Evolutionary conservation across 2,329 filamentous ascomycete species (phyloP), one percentile per base, ranked within the genome.

Genomic region (Fusarium veterinarium): DNA sequence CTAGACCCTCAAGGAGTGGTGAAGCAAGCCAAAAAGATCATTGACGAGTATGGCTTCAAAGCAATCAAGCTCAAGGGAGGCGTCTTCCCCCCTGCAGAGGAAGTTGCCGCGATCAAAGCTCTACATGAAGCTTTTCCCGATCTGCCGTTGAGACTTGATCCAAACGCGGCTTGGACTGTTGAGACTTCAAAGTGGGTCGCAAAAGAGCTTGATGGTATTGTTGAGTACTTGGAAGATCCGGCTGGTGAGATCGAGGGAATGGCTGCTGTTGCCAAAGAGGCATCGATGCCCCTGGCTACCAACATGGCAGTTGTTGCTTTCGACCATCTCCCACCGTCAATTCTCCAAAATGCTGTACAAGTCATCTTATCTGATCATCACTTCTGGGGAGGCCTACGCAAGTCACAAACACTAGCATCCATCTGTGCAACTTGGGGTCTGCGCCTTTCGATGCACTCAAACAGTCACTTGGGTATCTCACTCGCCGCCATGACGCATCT

Each of bases 291-390:
- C 2, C 72, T 84, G 4, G 83, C 83, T 5, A 84, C 83, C 0
- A 84, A 84, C 53, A 84, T 84, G 82, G 82, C 83, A 7, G 83
- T 84, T 2, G 82, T 84, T 1, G 81, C 83, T 5, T 84, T 84
- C 38, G 44, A 69, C 5, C 83, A 84, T 38, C 79, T 84, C 5
- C 83, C 82, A 1, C 63, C 80, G 0, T 83, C 81, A 0, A 82
- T 84, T 17, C 64, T 72, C 1, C 81, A 84, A 41, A 72, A 83
- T 11, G 83, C 83, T 0, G 83, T 84, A 0, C 83, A 84, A 42
- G 83, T 84, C 1, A 72, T 84, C 4, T 64, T 84, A 0, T 83
- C 82, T 0, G 83, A 84, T 35, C 83, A 84, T 49, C 83, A 84
- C 55, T 84, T 84, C 72, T 84, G 83, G 83, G 83, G 83, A 4